Evolutionary conservation across 768 basidiomycete species (phyloP), one percentile per base, ranked within the genome.

Genomic region (Fomitopsis serialis): DNA sequence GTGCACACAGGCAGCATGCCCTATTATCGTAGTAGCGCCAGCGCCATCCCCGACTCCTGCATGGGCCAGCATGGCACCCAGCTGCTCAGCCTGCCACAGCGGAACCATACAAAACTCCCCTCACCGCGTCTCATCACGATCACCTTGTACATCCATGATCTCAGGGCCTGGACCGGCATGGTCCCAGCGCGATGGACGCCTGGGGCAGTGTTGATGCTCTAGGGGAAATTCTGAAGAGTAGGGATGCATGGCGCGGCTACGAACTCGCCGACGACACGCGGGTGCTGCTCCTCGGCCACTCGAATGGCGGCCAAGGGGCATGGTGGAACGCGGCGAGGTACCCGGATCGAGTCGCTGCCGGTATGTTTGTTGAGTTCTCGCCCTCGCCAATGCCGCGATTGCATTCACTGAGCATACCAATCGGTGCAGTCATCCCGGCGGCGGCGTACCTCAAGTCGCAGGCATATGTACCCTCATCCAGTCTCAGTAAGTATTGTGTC

Each of bases 121-220:
- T n/a, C n/a, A n/a, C n/a, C n/a, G n/a, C n/a, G n/a, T n/a, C n/a
- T n/a, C n/a, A n/a, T n/a, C n/a, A n/a, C n/a, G n/a, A n/a, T n/a
- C n/a, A n/a, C n/a, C n/a, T n/a, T n/a, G n/a, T n/a, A n/a, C n/a
- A n/a, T n/a, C n/a, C n/a, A n/a, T n/a, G n/a, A n/a, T n/a, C n/a
- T n/a, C n/a, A 91, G 89, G 93, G 93, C 1, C 74, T 94, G 42
- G 94, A 97, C 66, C 96, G 93, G 93, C 94, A 92, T 61, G 94
- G 92, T 0, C 83, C 85, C 5, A 92, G 89, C 61, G 74, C 85
- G 11, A 65, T 68, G 13, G 90, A 94, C 62, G 85, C 80, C 1
- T 89, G 87, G 79, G 66, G 64, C 13, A 70, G 82, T 2, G 69
- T 92, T 6, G 77, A 78, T 24, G 81, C 85, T 2, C 70, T 94